A percentile compares a stretch with the other conserved stretches of the same genome.
These are phyloP conservation scores for Linanthus parryae DNA, from an alignment of 148 eudicot genomes.

Conservation along the genomic window DNA sequence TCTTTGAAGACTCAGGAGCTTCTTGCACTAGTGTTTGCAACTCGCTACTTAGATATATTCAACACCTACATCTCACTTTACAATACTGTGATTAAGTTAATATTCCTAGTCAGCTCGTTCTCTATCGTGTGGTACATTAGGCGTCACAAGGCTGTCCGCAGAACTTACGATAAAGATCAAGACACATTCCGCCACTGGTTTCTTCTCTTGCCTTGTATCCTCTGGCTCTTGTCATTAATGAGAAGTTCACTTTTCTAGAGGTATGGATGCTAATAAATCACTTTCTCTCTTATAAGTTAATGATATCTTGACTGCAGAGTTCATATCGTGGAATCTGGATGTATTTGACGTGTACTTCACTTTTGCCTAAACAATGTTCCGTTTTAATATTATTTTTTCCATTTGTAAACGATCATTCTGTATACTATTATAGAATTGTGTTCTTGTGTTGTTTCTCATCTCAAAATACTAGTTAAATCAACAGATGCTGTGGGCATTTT, in stretches of 20 bases:
- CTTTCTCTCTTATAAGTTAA: too few species aligned
- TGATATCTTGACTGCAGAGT: too few species aligned
- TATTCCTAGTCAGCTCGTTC: constrained; percentile 82
- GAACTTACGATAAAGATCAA: constrained; percentile 94
- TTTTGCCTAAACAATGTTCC: too few species aligned
- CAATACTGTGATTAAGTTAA: constrained; percentile 79
- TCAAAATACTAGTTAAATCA: too few species aligned
- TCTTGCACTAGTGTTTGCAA: constrained; percentile 83
- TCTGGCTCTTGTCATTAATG: constrained; percentile 62
- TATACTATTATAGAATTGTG: too few species aligned
- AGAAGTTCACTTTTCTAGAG: constrained; percentile 81
- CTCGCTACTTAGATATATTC: constrained; percentile 94
- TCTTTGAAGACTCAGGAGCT: constrained; percentile 98
- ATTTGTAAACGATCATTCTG: too few species aligned
- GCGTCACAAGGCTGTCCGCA: constrained; percentile 78
- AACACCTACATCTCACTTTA: constrained; percentile 76
- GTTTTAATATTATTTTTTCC: too few species aligned
- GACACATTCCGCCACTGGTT: constrained; percentile 91
- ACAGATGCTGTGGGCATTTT: constrained; percentile 97
- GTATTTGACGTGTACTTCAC: too few species aligned
- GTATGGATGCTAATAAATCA: too few species aligned
- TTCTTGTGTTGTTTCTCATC: too few species aligned
- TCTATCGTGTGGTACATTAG: constrained; percentile 97
- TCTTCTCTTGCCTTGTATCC: constrained; percentile 74
- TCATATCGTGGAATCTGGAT: too few species aligned